Evolutionary conservation across 257 asterid genomes (phyloP).

Genomic region (Forsythia suspensa): DNA sequence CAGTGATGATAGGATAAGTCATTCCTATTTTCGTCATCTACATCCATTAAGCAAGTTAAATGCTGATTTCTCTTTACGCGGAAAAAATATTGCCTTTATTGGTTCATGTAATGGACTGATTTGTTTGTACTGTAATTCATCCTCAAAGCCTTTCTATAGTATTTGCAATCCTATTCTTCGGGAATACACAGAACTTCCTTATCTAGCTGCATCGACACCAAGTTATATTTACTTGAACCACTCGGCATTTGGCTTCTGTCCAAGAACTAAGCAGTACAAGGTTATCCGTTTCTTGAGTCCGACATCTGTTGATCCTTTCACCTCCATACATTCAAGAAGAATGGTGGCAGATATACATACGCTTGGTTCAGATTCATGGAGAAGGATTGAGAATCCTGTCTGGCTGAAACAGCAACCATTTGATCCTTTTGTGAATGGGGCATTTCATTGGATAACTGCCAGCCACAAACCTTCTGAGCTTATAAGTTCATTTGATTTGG

Average conservation of each 20-base stretch:
- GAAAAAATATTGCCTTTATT: slow-evolving; percentile 27
- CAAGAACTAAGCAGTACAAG: slow-evolving; percentile 47
- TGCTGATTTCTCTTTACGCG: slow-evolving; percentile 33
- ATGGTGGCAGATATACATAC: slow-evolving; percentile 42
- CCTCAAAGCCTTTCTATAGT: slow-evolving; percentile 30
- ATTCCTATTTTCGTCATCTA: background rate
- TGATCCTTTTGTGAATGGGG: slow-evolving; percentile 45
- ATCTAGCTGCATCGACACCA: slow-evolving; percentile 11
- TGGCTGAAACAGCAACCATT: slow-evolving; percentile 37
- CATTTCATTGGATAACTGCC: slow-evolving; percentile 48
- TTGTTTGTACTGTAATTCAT: slow-evolving; percentile 32
- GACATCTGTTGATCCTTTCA: slow-evolving; percentile 11
- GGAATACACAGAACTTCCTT: slow-evolving; percentile 33
- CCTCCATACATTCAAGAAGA: slow-evolving; percentile 10
- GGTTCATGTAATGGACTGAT: slow-evolving; percentile 61
- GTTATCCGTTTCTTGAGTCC: slow-evolving; percentile 39
- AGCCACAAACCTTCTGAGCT: slow-evolving; percentile 40
- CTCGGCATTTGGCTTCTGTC: slow-evolving; percentile 48
- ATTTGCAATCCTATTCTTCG: slow-evolving; percentile 52
- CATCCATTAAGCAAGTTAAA: slow-evolving; percentile 16
- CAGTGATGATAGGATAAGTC: slow-evolving; percentile 28
- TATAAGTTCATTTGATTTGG: slow-evolving; percentile 46
- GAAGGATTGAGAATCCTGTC: slow-evolving; percentile 34
- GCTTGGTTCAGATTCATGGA: slow-evolving; percentile 52
- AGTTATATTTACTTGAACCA: slow-evolving; percentile 24